Conservation (phyloP, 139 green algal genomes). For the Spirogloea muscicola region DNA sequence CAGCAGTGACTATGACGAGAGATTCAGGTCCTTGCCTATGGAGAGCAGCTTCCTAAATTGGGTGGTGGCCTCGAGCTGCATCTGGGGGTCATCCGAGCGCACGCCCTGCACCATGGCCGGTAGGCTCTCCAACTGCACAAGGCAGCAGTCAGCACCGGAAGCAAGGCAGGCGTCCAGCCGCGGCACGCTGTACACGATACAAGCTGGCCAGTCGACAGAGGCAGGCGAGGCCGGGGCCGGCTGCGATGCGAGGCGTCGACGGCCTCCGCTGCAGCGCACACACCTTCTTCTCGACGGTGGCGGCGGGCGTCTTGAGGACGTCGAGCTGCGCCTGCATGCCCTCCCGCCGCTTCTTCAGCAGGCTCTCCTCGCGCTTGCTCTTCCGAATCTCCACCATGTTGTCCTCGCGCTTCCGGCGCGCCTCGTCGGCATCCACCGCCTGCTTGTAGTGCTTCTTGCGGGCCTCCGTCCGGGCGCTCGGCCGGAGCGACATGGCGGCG, state of each 20-base stretch:
- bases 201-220: too few relatives aligned
- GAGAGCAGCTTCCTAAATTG: slow-evolving; percentile 98
- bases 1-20: too few relatives aligned
- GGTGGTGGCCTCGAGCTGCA: slow-evolving; percentile 92
- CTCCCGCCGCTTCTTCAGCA: slow-evolving; percentile 90
- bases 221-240: too few relatives aligned
- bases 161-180: not conserved
- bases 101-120: slow-evolving; percentile 91
- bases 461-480: slow-evolving; percentile 30
- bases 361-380: slow-evolving; percentile 93
- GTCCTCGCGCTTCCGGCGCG: slow-evolving; percentile 89
- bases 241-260: too few relatives aligned
- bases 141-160: too few relatives aligned
- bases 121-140: slow-evolving; percentile 83
- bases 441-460: slow-evolving; percentile 76
- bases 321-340: slow-evolving; percentile 37
- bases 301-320: slow-evolving; percentile 11
- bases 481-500: slow-evolving; percentile 42
- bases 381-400: slow-evolving; percentile 95
- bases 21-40: slow-evolving; percentile 61
- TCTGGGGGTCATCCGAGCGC: slow-evolving; percentile 66
- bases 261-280: too few relatives aligned
- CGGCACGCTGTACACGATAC: too few relatives aligned
- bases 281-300: slow-evolving; percentile 46
- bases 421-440: slow-evolving; percentile 87